Conservation (phyloP, 805 yeast genomes). For the Saccharomyces kudriavzevii region DNA sequence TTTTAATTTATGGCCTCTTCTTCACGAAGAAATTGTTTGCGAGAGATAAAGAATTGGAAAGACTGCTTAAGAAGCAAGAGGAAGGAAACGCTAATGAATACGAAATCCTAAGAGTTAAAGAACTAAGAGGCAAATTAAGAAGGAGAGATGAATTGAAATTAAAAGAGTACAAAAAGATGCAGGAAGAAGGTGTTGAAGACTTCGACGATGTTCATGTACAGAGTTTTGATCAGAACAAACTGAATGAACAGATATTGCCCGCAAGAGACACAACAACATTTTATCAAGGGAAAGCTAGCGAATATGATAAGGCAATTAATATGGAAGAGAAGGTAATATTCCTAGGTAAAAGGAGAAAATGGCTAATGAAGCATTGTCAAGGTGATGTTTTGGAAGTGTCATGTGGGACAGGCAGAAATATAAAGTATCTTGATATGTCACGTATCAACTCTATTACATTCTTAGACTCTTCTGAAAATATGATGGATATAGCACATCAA, state of each 20-base stretch:
- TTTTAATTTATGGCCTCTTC: slow-evolving; percentile 50
- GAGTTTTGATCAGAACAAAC: slow-evolving; percentile 26
- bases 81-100: slow-evolving; percentile 42
- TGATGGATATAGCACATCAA: slow-evolving; percentile 73
- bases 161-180: slow-evolving; percentile 49
- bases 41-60: slow-evolving; percentile 54
- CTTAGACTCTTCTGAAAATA: slow-evolving; percentile 72
- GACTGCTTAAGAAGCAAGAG: slow-evolving; percentile 33
- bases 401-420: slow-evolving; percentile 93
- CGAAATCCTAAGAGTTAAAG: slow-evolving; percentile 54
- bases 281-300: slow-evolving; percentile 68
- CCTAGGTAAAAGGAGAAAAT: slow-evolving; percentile 56
- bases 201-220: slow-evolving; percentile 28
- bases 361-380: slow-evolving; percentile 65
- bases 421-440: slow-evolving; percentile 59
- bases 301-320: slow-evolving; percentile 73
- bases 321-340: slow-evolving; percentile 39
- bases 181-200: slow-evolving; percentile 30
- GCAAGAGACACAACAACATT: slow-evolving; percentile 75
- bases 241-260: slow-evolving; percentile 42
- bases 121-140: slow-evolving; percentile 50
- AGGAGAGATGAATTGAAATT: slow-evolving; percentile 57
- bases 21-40: slow-evolving; percentile 59
- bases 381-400: slow-evolving; percentile 95
- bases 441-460: slow-evolving; percentile 68